Percentiles rank a stretch among this genome's conserved stretches.
These are phyloP conservation scores for Microcos paniculata DNA, from an alignment of 345 rosid genomes.

Conservation along the genomic window DNA sequence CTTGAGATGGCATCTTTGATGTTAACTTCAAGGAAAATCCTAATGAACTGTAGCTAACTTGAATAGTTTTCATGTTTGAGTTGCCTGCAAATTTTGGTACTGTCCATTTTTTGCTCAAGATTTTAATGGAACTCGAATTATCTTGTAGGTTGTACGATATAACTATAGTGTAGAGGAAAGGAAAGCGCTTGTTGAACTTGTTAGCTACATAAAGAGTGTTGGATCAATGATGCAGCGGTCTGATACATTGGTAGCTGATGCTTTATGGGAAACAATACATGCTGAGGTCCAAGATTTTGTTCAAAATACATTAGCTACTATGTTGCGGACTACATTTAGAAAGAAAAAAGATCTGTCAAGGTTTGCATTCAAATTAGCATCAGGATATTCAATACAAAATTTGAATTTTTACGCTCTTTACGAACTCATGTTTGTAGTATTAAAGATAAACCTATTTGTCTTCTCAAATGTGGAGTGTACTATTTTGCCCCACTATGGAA, in stretches of 20 bases:
- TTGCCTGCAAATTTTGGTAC: neutral
- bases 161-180: conserved; percentile 92
- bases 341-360: conserved; percentile 96
- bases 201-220: conserved; percentile 88
- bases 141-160: conserved; percentile 81
- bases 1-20: conserved; percentile 13
- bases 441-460: neutral
- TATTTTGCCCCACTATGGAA: neutral
- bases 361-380: conserved; percentile 34
- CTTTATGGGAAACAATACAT: conserved; percentile 99
- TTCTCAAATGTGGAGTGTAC: neutral
- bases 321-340: conserved; percentile 91
- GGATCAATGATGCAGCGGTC: conserved; percentile 92
- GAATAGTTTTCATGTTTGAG: neutral
- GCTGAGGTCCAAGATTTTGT: conserved; percentile 99
- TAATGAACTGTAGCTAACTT: conserved; percentile 9
- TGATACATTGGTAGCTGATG: conserved; percentile 92
- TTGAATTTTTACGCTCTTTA: neutral
- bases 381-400: neutral
- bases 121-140: conserved; percentile 11
- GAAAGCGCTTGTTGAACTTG: conserved; percentile 87
- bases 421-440: neutral
- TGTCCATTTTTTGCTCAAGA: conserved; percentile 21
- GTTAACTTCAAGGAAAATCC: conserved; percentile 1
- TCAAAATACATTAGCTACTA: conserved; percentile 90